Percentiles rank a stretch among this genome's conserved stretches.
Conservation (phyloP, 208 protist species). For the Leishmania turanica region DNA sequence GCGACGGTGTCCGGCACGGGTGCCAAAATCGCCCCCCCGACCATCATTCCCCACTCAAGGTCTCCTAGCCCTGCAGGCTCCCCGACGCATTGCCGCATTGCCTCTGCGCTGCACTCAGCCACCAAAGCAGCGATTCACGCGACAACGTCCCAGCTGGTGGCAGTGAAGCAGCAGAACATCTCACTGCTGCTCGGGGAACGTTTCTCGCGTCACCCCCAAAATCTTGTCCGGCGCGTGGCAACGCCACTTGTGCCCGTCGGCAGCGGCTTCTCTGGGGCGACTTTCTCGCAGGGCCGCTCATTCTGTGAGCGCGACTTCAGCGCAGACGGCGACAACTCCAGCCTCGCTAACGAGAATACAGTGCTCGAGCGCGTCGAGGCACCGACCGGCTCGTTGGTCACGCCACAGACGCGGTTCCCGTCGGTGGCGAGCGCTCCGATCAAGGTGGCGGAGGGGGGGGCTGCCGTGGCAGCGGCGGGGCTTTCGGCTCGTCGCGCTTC, state of each 20-base stretch:
- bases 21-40: too few relatives aligned
- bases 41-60: not conserved
- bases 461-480: not conserved
- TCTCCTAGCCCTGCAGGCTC: not conserved
- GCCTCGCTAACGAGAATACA: not conserved
- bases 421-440: not conserved
- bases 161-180: constrained; percentile 26
- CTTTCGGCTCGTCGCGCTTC: not conserved
- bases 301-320: not conserved
- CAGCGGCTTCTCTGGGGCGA: not conserved
- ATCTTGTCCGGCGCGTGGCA: not conserved
- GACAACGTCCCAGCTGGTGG: constrained; percentile 25
- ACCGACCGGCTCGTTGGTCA: not conserved
- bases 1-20: not conserved
- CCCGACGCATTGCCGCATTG: not conserved
- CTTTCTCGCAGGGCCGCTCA: not conserved
- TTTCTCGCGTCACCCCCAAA: constrained; percentile 31
- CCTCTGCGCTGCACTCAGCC: constrained; percentile 19
- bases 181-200: constrained; percentile 22
- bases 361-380: not conserved
- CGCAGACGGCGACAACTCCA: not conserved
- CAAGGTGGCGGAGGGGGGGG: not conserved
- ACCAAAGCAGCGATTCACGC: constrained; percentile 31
- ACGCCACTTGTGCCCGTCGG: not conserved
- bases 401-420: not conserved